phyloP scores from a whole-genome alignment of 2,329 filamentous ascomycete genomes.

The Blumeriella jaapii region DNA sequence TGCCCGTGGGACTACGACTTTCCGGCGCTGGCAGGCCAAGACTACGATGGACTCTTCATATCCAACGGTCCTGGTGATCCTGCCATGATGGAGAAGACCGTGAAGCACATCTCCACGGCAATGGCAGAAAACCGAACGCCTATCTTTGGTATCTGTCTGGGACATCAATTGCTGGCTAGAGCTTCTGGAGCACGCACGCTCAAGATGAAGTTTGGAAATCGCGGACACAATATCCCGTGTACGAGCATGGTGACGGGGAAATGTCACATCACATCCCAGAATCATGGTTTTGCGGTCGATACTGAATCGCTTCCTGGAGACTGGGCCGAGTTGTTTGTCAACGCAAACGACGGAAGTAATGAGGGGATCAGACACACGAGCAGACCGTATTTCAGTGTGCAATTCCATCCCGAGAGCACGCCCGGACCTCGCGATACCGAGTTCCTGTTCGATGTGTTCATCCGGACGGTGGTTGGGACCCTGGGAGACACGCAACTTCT shows the following conservation, averaged over 20 bases:
- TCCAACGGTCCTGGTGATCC: constrained; percentile 97
- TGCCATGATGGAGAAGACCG: constrained; percentile 67
- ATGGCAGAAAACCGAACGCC: constrained; percentile 72
- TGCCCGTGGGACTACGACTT: constrained; percentile 97
- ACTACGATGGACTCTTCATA: constrained; percentile 94
- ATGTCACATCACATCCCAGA: constrained; percentile 98
- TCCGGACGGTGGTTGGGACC: constrained; percentile 67
- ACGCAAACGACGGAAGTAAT: constrained; percentile 96
- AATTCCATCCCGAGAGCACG: constrained; percentile 96
- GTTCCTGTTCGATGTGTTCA: constrained; percentile 94
- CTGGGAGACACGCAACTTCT: constrained; percentile 57
- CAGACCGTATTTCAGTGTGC: constrained; percentile 96
- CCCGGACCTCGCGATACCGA: constrained; percentile 93
- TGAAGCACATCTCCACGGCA: constrained; percentile 66
- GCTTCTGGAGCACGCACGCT: constrained; percentile 74
- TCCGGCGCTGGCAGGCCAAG: constrained; percentile 58
- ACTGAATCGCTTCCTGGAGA: constrained; percentile 59
- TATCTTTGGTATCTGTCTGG: constrained; percentile 92
- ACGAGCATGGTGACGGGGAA: constrained; percentile 90
- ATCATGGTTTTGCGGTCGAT: constrained; percentile 93
- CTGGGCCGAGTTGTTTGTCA: constrained; percentile 94
- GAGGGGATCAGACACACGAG: constrained; percentile 85
- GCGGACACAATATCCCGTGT: constrained; percentile 96
- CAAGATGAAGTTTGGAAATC: constrained; percentile 99
- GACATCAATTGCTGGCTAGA: constrained; percentile 83